Evolutionary conservation across 2,329 filamentous ascomycete species (phyloP).

Genomic region (Diaporthe eres): DNA sequence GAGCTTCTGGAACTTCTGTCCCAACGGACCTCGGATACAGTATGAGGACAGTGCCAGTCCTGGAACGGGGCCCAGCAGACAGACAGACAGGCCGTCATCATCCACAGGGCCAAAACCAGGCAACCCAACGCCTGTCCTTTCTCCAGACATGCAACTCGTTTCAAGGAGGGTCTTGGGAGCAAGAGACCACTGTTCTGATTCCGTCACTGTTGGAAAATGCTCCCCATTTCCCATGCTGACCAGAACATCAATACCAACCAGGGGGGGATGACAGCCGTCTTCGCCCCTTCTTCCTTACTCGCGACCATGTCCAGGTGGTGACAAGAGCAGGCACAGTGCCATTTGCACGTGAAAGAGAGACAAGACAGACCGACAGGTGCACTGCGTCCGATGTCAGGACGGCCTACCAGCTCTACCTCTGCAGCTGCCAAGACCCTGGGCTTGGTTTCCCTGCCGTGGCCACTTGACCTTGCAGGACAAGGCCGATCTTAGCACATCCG

Average conservation of each 20-base stretch:
- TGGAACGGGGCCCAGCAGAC: background rate
- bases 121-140: background rate
- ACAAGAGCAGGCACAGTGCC: conserved; percentile 11
- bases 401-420: background rate
- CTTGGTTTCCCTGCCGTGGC: conserved; percentile 5
- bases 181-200: background rate
- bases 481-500: conserved; percentile 7
- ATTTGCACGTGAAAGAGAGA: conserved; percentile 26
- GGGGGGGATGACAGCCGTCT: background rate
- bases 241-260: background rate
- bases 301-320: background rate
- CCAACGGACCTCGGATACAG: conserved; percentile 11
- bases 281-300: background rate
- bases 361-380: conserved; percentile 11
- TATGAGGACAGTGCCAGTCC: conserved; percentile 17
- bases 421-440: conserved; percentile 16
- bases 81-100: conserved; percentile 2
- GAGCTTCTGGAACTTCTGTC: conserved; percentile 25
- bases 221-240: background rate
- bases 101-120: conserved; percentile 14
- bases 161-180: conserved; percentile 25
- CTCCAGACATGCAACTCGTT: conserved; percentile 5
- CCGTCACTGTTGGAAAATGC: background rate
- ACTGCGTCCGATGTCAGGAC: background rate
- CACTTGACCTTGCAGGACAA: conserved; percentile 19